Base-by-base conservation (phyloP, 257 asterid species). In the Fraxinus excelsior region DNA sequence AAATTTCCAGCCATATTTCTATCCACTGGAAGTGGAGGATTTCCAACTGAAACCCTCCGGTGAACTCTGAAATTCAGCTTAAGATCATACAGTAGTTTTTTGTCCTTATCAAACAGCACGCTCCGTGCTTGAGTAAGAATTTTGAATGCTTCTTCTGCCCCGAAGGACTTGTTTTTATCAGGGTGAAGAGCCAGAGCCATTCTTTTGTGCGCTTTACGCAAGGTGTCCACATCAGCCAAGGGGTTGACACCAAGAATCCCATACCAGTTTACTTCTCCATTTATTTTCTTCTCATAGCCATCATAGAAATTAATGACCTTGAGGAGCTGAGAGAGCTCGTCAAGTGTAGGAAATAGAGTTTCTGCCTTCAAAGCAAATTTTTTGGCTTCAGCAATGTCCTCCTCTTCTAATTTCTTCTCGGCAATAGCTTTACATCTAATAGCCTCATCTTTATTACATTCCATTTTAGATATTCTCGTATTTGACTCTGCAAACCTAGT, bases 81-180 rank as follows among this genome's bases (percentile, higher is more conserved):
- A 71, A 71, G 23, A 67, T 89, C 82, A 70, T 92, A 87, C 19
- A 69, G 81, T n/a, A 51, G 71, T 83, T 87, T 86, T 74, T 84
- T 80, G 13, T 75, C 87, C 75, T 81, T 84, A 74, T 91, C 84
- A 56, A 92, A 89, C 9, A 91, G 78, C 8, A 91, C 72, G 42
- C 86, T 80, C 92, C 94, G 85, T 0, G 94, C 94, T 81, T 89
- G 79, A 12, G 91, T 81, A 13, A 92, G 28, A 38, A 92, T 84
- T 73, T 82, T 81, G 78, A 89, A 89, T 8, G 97, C 97, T 11
- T 90, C 97, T 70, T 82, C 90, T 10, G 95, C 97, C 77, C 96
- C 90, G n/a, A 73, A 86, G 12, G 88, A 80, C 79, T 82, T 85
- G 86, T 88, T 92, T 80, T 88, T 91, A 67, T 92, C 95, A 7